Evolutionary conservation across 1,284 basidiomycete species (phyloP).

Genomic region (Sporisorium iseilematis-ciliati): DNA sequence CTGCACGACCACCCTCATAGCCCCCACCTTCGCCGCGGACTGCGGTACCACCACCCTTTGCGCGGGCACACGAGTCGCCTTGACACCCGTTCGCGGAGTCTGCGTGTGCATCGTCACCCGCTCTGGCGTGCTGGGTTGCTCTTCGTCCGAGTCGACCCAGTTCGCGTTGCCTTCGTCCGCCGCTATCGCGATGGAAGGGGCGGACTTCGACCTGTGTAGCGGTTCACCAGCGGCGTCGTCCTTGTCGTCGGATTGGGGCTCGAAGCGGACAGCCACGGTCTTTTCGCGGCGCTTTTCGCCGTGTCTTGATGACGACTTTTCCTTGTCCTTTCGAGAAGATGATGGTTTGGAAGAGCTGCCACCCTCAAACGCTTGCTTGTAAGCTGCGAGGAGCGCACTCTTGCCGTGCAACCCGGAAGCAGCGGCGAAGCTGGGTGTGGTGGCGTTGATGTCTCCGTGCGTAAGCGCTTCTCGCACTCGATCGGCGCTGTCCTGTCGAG

Average conservation of each 20-base stretch:
- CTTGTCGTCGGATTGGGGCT: background rate
- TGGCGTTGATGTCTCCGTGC: conserved; percentile 22
- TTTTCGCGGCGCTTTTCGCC: conserved; percentile 38
- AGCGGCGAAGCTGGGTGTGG: conserved; percentile 19
- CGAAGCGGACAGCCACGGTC: conserved; percentile 42
- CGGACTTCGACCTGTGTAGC: conserved; percentile 28
- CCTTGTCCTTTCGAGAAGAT: conserved; percentile 19
- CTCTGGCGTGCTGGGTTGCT: conserved; percentile 25
- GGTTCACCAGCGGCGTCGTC: conserved; percentile 2
- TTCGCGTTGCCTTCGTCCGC: conserved; percentile 1
- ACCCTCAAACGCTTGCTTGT: conserved; percentile 40
- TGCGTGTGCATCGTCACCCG: conserved; percentile 17
- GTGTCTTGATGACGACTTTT: conserved; percentile 20
- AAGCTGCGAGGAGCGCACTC: conserved; percentile 33
- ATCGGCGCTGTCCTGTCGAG: background rate
- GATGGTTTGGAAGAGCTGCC: conserved; percentile 11
- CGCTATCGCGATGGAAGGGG: conserved; percentile 22
- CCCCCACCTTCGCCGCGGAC: conserved; percentile 35
- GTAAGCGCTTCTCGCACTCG: too few species aligned
- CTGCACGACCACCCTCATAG: conserved; percentile 26
- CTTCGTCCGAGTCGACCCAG: conserved; percentile 8
- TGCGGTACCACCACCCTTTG: conserved; percentile 25
- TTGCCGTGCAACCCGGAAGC: conserved; percentile 38
- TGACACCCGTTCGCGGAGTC: conserved; percentile 32
- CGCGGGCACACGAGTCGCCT: conserved; percentile 41